Conservation (phyloP, 2,329 filamentous ascomycete genomes). For the Boeremia lycopersici region DNA sequence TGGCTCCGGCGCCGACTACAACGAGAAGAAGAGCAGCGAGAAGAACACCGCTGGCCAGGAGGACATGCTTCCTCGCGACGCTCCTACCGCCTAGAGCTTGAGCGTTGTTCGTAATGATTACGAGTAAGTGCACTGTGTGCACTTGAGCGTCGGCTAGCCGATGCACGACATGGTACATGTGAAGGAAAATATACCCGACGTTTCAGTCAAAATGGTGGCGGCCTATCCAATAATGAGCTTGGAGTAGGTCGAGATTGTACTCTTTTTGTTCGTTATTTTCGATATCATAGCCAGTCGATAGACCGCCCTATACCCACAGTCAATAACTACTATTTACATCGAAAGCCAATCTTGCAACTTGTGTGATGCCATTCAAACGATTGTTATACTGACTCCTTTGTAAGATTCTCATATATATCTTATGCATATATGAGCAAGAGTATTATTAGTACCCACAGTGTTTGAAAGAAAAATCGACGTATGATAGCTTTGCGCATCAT, state of each 20-base stretch:
- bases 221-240: slow-evolving; percentile 14
- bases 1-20: slow-evolving; percentile 32
- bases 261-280: slow-evolving; percentile 8
- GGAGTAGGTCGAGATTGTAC: slow-evolving; percentile 3
- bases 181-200: slow-evolving; percentile 36
- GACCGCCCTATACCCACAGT: slow-evolving; percentile 23
- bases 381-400: too few relatives aligned
- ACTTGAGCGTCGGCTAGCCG: slow-evolving; percentile 22
- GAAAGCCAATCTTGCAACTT: neutral
- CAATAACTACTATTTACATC: slow-evolving; percentile 14
- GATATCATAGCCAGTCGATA: slow-evolving; percentile 17
- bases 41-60: slow-evolving; percentile 19
- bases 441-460: too few relatives aligned
- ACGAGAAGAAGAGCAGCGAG: slow-evolving; percentile 30
- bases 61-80: slow-evolving; percentile 27
- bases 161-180: slow-evolving; percentile 14
- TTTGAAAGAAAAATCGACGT: too few relatives aligned
- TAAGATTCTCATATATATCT: too few relatives aligned
- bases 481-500: too few relatives aligned
- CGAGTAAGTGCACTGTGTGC: slow-evolving; percentile 21
- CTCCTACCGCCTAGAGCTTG: slow-evolving; percentile 5
- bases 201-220: slow-evolving; percentile 24
- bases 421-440: too few relatives aligned
- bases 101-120: slow-evolving; percentile 25
- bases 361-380: neutral